phyloP scores from a whole-genome alignment of 1,139 yeast species.

The Diutina neorugosa region DNA sequence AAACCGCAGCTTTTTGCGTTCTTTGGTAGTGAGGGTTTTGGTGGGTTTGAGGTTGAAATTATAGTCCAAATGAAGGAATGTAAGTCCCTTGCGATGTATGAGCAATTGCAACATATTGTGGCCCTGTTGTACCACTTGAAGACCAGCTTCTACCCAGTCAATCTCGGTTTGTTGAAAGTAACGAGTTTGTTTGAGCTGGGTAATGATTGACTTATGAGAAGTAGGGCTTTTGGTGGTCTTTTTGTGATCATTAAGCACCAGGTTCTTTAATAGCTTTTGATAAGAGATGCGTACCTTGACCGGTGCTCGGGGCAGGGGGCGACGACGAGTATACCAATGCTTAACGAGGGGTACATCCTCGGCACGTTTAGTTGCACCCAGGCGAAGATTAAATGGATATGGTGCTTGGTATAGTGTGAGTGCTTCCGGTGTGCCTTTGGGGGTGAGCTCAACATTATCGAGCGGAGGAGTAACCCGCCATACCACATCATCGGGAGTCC shows the following conservation, averaged over 20 bases:
- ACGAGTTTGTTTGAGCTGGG: constrained; percentile 59
- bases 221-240: constrained; percentile 38
- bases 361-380: constrained; percentile 67
- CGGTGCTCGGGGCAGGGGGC: constrained; percentile 47
- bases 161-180: constrained; percentile 85
- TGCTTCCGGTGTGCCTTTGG: constrained; percentile 41
- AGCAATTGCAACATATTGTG: constrained; percentile 84
- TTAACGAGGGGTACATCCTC: constrained; percentile 84
- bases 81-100: constrained; percentile 84
- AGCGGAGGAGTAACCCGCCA: not conserved
- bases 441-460: constrained; percentile 14
- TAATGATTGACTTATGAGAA: not conserved
- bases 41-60: constrained; percentile 95
- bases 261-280: constrained; percentile 69
- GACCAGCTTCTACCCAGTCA: constrained; percentile 98
- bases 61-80: constrained; percentile 87
- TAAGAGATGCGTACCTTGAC: constrained; percentile 76
- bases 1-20: constrained; percentile 87
- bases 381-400: constrained; percentile 66
- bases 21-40: constrained; percentile 91
- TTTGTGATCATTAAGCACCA: constrained; percentile 54
- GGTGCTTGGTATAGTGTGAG: constrained; percentile 69
- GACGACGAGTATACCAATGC: constrained; percentile 61
- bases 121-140: constrained; percentile 89
- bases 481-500: constrained; percentile 16